Percentiles rank a stretch among this genome's conserved stretches.
Evolutionary conservation across 2,329 filamentous ascomycete species (phyloP).

Genomic region (Hymenoscyphus scutula): DNA sequence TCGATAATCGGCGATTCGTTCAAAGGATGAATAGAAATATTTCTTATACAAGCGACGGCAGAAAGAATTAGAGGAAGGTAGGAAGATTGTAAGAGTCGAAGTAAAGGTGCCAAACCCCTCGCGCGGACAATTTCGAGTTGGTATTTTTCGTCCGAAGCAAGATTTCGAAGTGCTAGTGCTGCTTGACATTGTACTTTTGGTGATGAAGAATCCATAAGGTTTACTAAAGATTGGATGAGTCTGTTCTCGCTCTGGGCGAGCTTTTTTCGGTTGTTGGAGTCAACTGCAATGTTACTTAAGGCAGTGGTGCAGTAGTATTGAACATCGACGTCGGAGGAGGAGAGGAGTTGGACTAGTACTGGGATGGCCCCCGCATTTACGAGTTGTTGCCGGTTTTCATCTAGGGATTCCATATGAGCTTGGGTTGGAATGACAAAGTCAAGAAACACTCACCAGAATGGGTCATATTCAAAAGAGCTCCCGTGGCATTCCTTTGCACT

Average conservation of each 20-base stretch:
- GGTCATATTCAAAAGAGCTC: slow-evolving; percentile 96
- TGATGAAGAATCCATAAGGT: slow-evolving; percentile 95
- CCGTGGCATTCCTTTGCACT: slow-evolving; percentile 95
- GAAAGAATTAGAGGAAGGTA: slow-evolving; percentile 95
- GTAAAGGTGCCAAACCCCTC: slow-evolving; percentile 77
- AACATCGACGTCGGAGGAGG: slow-evolving; percentile 91
- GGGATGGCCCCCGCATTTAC: slow-evolving; percentile 98
- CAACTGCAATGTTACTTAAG: slow-evolving; percentile 96
- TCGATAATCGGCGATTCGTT: slow-evolving; percentile 99
- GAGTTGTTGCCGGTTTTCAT: slow-evolving; percentile 96
- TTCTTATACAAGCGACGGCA: slow-evolving; percentile 95
- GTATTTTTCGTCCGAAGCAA: slow-evolving; percentile 97
- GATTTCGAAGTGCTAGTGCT: slow-evolving; percentile 85
- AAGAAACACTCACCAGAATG: slow-evolving; percentile 72
- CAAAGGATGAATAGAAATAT: slow-evolving; percentile 96
- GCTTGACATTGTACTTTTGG: slow-evolving; percentile 98
- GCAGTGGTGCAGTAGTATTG: slow-evolving; percentile 99
- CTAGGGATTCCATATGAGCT: slow-evolving; percentile 46
- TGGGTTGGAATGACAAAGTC: not conserved
- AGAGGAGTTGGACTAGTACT: slow-evolving; percentile 90
- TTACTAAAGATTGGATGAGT: slow-evolving; percentile 88
- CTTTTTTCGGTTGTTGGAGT: slow-evolving; percentile 84
- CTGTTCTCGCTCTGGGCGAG: slow-evolving; percentile 87
- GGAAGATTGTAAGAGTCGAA: slow-evolving; percentile 88
- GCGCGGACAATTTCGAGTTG: slow-evolving; percentile 95